phyloP scores from a whole-genome alignment of 495 filamentous ascomycete species.

The Aspergillus haitiensis region DNA sequence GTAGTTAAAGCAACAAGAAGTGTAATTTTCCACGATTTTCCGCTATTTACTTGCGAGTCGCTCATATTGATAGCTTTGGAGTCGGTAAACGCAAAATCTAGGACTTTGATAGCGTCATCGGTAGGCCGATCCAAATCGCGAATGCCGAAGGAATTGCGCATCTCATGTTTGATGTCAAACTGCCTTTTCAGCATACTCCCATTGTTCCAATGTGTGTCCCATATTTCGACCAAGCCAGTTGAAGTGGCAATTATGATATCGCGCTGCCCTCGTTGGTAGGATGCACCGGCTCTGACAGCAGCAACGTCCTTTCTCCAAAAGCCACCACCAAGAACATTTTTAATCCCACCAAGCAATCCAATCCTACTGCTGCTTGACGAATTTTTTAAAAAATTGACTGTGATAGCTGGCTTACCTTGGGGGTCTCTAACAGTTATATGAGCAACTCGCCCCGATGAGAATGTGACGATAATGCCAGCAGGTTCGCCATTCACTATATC shows the following conservation, averaged over 20 bases:
- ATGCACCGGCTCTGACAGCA: slow-evolving; percentile 68
- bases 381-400: slow-evolving; percentile 69
- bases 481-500: slow-evolving; percentile 80
- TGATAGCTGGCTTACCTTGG: slow-evolving; percentile 80
- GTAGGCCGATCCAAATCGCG: slow-evolving; percentile 28
- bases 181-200: slow-evolving; percentile 57
- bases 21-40: slow-evolving; percentile 35
- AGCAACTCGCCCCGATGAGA: slow-evolving; percentile 80
- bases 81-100: slow-evolving; percentile 39
- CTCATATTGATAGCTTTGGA: slow-evolving; percentile 19
- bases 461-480: slow-evolving; percentile 78
- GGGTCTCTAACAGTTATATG: slow-evolving; percentile 81
- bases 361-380: slow-evolving; percentile 43
- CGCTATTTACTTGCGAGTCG: slow-evolving; percentile 21
- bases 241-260: slow-evolving; percentile 75
- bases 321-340: slow-evolving; percentile 65
- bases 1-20: slow-evolving; percentile 30
- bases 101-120: slow-evolving; percentile 34
- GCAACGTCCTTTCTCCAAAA: slow-evolving; percentile 71
- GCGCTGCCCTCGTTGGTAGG: slow-evolving; percentile 75
- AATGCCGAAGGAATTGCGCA: slow-evolving; percentile 30
- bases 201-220: slow-evolving; percentile 84
- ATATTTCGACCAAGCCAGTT: slow-evolving; percentile 72
- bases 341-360: slow-evolving; percentile 76
- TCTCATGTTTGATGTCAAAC: slow-evolving; percentile 47